Evolutionary conservation across 371 early-diverging fungal species (phyloP).

Genomic region (Haplosporangium sp.): DNA sequence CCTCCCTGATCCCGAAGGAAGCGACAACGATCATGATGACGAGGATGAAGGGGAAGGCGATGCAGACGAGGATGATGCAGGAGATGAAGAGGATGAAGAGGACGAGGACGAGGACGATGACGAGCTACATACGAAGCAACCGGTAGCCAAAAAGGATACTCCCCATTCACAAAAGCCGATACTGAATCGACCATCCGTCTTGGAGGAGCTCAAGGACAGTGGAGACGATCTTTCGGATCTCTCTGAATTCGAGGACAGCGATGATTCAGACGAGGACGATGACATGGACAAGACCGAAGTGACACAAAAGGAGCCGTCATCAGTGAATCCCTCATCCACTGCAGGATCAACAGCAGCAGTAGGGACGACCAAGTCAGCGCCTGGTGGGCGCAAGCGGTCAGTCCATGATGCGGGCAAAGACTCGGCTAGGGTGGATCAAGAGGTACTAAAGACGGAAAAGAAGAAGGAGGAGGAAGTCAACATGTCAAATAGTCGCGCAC

Average conservation of each 20-base stretch:
- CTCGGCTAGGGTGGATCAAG: constrained; percentile 5
- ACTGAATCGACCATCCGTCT: constrained; percentile 32
- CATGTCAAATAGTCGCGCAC: constrained; percentile 24
- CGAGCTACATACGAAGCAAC: constrained; percentile 11
- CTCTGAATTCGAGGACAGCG: constrained; percentile 50
- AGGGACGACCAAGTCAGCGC: constrained; percentile 2
- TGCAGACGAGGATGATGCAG: constrained; percentile 22
- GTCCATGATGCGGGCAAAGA: constrained; percentile 18
- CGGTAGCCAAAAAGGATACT: constrained; percentile 18
- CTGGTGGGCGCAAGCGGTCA: constrained; percentile 38
- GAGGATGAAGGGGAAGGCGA: constrained; percentile 29
- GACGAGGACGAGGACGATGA: constrained; percentile 27
- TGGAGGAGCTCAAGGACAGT: constrained; percentile 50
- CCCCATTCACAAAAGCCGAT: constrained; percentile 28
- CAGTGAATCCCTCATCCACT: neutral
- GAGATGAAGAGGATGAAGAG: constrained; percentile 14
- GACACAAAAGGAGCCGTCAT: constrained; percentile 8
- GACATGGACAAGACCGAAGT: constrained; percentile 10
- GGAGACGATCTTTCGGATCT: constrained; percentile 52
- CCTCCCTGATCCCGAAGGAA: constrained; percentile 40
- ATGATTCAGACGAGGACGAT: constrained; percentile 50
- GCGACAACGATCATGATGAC: constrained; percentile 36
- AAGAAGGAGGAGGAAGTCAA: constrained; percentile 24
- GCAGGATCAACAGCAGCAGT: constrained; percentile 1
- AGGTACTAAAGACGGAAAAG: constrained; percentile 10